These are phyloP conservation scores for Pichia occidentalis DNA, from an alignment of 805 yeast genomes.

Conservation along the genomic window DNA sequence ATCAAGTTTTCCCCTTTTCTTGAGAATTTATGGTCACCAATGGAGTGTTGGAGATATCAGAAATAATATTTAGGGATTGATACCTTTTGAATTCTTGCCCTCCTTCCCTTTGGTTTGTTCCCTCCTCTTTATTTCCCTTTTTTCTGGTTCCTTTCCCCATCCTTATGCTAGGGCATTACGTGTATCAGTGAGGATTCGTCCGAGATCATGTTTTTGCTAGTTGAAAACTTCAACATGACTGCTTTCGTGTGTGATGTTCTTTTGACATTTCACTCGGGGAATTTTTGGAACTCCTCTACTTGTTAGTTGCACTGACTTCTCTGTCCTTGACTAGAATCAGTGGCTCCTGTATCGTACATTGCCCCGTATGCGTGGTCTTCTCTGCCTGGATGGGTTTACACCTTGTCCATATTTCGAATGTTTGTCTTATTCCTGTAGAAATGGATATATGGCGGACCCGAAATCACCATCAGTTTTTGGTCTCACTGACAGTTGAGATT, in stretches of 20 bases:
- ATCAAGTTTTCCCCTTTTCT: not conserved
- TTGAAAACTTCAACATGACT: slow-evolving; percentile 98
- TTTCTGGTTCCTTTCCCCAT: slow-evolving; percentile 37
- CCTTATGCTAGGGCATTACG: slow-evolving; percentile 99
- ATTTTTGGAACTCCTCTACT: slow-evolving; percentile 62
- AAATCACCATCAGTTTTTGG: too few species aligned
- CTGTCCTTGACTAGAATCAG: slow-evolving; percentile 4
- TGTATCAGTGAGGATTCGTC: slow-evolving; percentile 99
- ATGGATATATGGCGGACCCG: too few species aligned
- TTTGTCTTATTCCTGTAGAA: too few species aligned
- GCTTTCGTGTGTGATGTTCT: slow-evolving; percentile 53
- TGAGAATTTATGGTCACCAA: slow-evolving; percentile 6
- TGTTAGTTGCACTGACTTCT: not conserved
- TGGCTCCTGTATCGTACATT: too few species aligned
- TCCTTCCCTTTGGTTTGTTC: not conserved
- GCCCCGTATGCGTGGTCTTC: too few species aligned
- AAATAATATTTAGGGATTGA: too few species aligned
- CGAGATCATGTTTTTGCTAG: slow-evolving; percentile 99
- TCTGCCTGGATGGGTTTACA: too few species aligned
- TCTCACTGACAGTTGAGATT: too few species aligned
- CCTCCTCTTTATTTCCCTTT: slow-evolving; percentile 1
- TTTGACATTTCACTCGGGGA: slow-evolving; percentile 55
- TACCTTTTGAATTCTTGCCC: too few species aligned
- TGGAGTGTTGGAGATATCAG: too few species aligned
- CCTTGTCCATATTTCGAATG: too few species aligned